A percentile compares a stretch with the other conserved stretches of the same genome.
These are phyloP conservation scores for Dissophora globulifera DNA, from an alignment of 192 early-diverging fungal genomes.

Conservation along the genomic window DNA sequence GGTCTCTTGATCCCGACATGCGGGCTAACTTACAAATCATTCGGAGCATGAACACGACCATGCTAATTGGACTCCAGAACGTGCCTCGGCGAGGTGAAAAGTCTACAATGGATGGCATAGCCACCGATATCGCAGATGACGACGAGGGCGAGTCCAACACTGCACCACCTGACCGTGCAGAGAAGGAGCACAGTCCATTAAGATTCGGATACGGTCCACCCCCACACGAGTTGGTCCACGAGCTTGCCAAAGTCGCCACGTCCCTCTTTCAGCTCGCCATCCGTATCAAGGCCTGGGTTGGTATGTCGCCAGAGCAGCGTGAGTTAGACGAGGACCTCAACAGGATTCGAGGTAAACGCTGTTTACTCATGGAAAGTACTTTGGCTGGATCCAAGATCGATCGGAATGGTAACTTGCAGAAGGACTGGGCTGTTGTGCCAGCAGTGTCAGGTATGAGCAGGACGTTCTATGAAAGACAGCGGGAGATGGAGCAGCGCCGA, in stretches of 20 bases:
- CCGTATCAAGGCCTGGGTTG: constrained; percentile 42
- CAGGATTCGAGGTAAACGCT: constrained; percentile 43
- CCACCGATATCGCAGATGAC: too few relatives aligned
- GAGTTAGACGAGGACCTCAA: constrained; percentile 40
- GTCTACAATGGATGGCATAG: not conserved
- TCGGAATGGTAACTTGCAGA: constrained; percentile 37
- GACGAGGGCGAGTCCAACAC: too few relatives aligned
- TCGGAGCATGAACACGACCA: constrained; percentile 42
- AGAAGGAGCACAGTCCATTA: not conserved
- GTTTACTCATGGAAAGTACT: constrained; percentile 38
- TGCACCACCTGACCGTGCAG: not conserved
- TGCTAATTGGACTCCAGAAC: constrained; percentile 40
- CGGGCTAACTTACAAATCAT: constrained; percentile 39
- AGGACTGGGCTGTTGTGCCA: constrained; percentile 40
- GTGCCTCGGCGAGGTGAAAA: not conserved
- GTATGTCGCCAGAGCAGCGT: constrained; percentile 37
- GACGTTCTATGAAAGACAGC: constrained; percentile 37
- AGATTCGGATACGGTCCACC: constrained; percentile 20
- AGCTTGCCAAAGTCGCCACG: constrained; percentile 32
- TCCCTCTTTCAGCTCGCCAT: constrained; percentile 49
- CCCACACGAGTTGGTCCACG: constrained; percentile 33
- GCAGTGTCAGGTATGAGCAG: constrained; percentile 22
- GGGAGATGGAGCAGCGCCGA: constrained; percentile 37
- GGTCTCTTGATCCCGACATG: constrained; percentile 10
- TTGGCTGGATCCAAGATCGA: constrained; percentile 25